Evolutionary conservation across 345 rosid genomes (phyloP).

Genomic region (Salix arbutifolia): DNA sequence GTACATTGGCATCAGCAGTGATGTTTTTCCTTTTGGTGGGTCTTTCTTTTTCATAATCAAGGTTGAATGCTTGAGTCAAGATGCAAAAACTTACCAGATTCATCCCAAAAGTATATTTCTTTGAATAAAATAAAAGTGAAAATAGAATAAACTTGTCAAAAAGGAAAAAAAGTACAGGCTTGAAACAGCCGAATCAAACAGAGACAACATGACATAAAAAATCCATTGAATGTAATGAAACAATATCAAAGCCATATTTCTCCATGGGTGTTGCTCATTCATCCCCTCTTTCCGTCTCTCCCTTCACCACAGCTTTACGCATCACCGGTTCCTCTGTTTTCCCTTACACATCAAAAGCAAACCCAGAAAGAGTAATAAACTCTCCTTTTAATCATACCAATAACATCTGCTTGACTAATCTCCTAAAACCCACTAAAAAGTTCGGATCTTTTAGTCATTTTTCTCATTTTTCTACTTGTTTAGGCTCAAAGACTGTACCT

Average conservation of each 20-base stretch:
- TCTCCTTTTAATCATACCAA: background rate
- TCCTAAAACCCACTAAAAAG: background rate
- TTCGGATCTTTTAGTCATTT: background rate
- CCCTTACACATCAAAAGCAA: background rate
- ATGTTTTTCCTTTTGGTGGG: background rate
- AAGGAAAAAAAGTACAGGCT: too few species aligned
- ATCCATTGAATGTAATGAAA: background rate
- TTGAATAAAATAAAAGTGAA: too few species aligned
- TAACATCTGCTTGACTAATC: background rate
- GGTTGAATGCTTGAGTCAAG: background rate
- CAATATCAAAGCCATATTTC: background rate
- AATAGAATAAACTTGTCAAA: too few species aligned
- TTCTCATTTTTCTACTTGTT: background rate
- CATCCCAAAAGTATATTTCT: background rate
- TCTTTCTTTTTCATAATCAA: too few species aligned
- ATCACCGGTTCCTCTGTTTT: background rate
- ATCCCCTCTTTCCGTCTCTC: constrained; percentile 18
- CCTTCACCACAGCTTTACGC: background rate
- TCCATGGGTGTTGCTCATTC: constrained; percentile 47
- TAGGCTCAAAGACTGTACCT: constrained; percentile 20
- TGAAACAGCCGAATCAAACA: background rate
- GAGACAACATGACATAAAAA: background rate
- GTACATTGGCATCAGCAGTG: background rate
- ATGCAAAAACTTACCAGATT: background rate
- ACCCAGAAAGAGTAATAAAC: background rate